Base-by-base conservation (phyloP, 495 filamentous ascomycete genomes). In the Glonium stellatum region DNA sequence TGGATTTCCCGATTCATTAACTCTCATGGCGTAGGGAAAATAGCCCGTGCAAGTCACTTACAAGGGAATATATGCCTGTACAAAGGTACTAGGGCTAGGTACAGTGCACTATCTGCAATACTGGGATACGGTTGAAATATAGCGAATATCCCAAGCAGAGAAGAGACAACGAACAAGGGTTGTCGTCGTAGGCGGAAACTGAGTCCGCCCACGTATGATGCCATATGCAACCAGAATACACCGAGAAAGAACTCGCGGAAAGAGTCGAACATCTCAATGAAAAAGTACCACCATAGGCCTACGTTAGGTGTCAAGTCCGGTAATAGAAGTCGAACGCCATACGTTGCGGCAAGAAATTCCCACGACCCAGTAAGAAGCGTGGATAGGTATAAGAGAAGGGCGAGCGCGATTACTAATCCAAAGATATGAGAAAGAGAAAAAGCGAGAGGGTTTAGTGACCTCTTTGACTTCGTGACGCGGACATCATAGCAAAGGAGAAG, bases 251-350 rank as follows among this genome's bases (percentile, higher is more conserved):
- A 97, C 52, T 87, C 86, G 22, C 93, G 84, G 79, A 98, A 98
- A 4, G 90, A 92, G 73, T 98, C 93, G 71, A 98, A 98, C 84
- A 98, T 98, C 75, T 98, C 93, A 66, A 92, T 95, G 75, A 98
- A 97, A 74, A 97, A 98, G 75, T 98, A 98, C 93, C 93, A 98
- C 93, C 93, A 98, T 0, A 98, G 79, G 1, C 93, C 93, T 41
- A 95, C 85, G 63, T 97, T 98, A 22, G 93, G 93, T 0, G 92
- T 92, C 46, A 98, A 77, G 73, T 97, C 95, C 0, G 91, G 91
- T 4, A 98, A 83, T 3, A 93, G 82, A 13, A 98, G 79, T 65
- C 92, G 90, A 25, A 95, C 87, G 57, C 92, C 90, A 69, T 98
- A 98, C 0, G 92, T 96, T 11, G 90, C 88, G 1, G 80, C 75